Percentiles rank a stretch among this genome's conserved stretches.
These are phyloP conservation scores for Neofusicoccum kwambonambiense DNA, from an alignment of 2,329 filamentous ascomycete species.

Conservation along the genomic window DNA sequence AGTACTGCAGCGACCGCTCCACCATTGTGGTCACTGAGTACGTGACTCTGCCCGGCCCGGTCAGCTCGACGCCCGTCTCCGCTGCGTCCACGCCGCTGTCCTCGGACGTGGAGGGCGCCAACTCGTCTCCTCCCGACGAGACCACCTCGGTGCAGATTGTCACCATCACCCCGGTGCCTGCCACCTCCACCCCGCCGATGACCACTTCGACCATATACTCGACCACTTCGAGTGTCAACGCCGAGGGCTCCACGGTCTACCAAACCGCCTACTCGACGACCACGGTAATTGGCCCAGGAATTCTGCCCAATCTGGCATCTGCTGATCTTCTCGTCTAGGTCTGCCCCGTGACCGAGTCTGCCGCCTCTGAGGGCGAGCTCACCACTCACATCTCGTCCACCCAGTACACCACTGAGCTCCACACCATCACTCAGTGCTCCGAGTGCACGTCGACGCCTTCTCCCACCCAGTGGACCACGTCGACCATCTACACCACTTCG, in stretches of 20 bases:
- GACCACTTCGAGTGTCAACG: neutral
- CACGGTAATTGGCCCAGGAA: neutral
- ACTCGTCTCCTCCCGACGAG: neutral
- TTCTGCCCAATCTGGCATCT: neutral
- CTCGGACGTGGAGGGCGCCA: neutral
- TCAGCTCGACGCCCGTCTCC: conserved; percentile 3
- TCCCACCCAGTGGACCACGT: conserved; percentile 13
- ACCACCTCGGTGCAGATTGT: conserved; percentile 1
- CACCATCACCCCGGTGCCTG: conserved; percentile 9
- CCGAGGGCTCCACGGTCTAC: neutral
- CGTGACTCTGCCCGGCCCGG: conserved; percentile 11
- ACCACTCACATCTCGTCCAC: conserved; percentile 6
- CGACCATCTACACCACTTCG: conserved; percentile 16
- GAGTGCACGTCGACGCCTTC: neutral
- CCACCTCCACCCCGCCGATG: neutral
- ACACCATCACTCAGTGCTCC: neutral
- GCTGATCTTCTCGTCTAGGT: neutral
- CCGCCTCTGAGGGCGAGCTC: neutral
- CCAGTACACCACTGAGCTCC: neutral
- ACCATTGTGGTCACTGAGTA: conserved; percentile 13
- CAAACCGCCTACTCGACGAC: neutral
- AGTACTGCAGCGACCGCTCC: conserved; percentile 15
- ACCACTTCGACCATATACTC: conserved; percentile 9
- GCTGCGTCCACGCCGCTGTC: neutral
- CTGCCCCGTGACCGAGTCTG: conserved; percentile 3